Percentiles rank a stretch among this genome's conserved stretches.
Conservation (phyloP, 306 rosid species). For the Geum urbanum region DNA sequence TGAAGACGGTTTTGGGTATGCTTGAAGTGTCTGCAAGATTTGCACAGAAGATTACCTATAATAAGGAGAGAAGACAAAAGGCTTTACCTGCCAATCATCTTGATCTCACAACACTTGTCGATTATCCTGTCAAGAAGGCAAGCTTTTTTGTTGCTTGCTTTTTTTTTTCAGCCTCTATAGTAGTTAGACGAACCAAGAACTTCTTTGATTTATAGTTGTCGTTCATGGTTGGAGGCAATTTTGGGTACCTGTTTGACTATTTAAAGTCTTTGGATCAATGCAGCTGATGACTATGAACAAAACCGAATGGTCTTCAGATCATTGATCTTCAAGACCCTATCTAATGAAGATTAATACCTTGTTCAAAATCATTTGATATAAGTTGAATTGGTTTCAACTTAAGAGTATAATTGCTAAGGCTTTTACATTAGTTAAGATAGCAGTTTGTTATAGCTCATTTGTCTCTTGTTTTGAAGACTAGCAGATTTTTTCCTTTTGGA, state of each 20-base stretch:
- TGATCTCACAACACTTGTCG: slow-evolving; percentile 98
- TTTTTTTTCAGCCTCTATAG: background rate
- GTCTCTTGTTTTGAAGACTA: no score
- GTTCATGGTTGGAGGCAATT: no score
- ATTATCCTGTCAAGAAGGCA: slow-evolving; percentile 92
- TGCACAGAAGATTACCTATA: slow-evolving; percentile 73
- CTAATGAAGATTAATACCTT: background rate
- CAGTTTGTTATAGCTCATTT: no score
- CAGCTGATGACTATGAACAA: no score
- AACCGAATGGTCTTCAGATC: background rate
- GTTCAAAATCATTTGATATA: no score
- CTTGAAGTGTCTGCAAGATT: slow-evolving; percentile 94
- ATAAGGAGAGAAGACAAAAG: slow-evolving; percentile 67
- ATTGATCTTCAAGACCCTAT: background rate
- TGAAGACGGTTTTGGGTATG: slow-evolving; percentile 90
- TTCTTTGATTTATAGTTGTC: background rate
- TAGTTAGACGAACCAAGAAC: background rate
- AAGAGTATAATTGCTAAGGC: no score
- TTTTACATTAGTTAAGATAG: no score
- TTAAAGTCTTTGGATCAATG: no score
- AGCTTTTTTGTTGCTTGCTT: slow-evolving; percentile 21
- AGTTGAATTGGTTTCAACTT: no score
- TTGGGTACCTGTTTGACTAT: background rate
- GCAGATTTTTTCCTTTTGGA: no score
- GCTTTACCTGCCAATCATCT: slow-evolving; percentile 94